Base-by-base conservation (phyloP, 2,329 filamentous ascomycete species). In the Raffaelea deltoideospora region DNA sequence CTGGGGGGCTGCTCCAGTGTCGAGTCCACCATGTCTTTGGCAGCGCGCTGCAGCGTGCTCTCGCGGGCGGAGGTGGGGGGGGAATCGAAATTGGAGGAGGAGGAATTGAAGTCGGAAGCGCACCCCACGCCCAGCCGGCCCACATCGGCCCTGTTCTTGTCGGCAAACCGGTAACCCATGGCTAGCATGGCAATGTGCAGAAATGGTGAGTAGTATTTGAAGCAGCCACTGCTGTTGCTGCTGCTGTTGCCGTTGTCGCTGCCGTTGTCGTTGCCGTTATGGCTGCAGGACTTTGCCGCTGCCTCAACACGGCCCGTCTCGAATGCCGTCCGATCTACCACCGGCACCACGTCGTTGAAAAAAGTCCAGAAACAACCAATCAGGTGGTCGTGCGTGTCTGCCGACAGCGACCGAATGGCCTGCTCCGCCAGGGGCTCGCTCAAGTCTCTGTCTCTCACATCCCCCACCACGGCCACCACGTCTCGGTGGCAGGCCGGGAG, bases 141-240 rank as follows among this genome's bases (percentile, higher is more conserved):
- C 39, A 70, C 62, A 41, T 70, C 67, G 3, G 59, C 55, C 22
- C 67, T 53, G 14, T 54, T 50, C 47, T 59, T 59, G 44, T 71
- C 65, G 18, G 66, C 63, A 39, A 59, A 66, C 26, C 65, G 58
- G 42, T 62, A 69, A 4, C 65, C 67, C 52, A 67, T 65, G 4
- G 65, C 67, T 13, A 71, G 50, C 10, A 70, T 56, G 36, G 61
- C 54, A 15, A 71, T 60, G 42, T 71, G 67, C 7, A 71, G 50
- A 34, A 70, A 70, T 0, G 59, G 55, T 4, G 64, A 65, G 46
- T 69, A 70, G 41, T 67, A 68, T n/a, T n/a, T n/a, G n/a, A n/a
- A n/a, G n/a, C n/a, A n/a, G n/a, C n/a, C n/a, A n/a, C n/a, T n/a
- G n/a, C n/a, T n/a, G n/a, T n/a, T n/a, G n/a, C n/a, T n/a, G n/a